A percentile compares a stretch with the other conserved stretches of the same genome.
Conservation (phyloP, 2,329 filamentous ascomycete species). For the Phoma sp. region DNA sequence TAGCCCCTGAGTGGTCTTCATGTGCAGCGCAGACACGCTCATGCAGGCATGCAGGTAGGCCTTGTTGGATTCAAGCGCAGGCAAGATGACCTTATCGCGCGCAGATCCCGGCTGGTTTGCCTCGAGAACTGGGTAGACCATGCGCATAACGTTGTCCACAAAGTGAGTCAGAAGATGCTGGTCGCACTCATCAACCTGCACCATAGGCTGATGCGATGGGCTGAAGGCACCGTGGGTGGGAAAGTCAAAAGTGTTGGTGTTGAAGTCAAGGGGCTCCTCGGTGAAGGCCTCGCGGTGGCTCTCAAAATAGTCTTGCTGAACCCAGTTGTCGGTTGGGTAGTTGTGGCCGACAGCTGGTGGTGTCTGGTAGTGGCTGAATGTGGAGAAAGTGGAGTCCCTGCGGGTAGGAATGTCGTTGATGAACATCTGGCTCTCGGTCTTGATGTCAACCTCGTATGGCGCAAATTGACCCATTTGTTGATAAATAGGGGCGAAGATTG, state of each 20-base stretch:
- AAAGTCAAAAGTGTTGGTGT: conserved; percentile 87
- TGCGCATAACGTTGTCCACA: conserved; percentile 81
- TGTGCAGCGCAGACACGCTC: conserved; percentile 89
- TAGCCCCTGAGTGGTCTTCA: conserved; percentile 76
- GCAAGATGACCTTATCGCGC: conserved; percentile 81
- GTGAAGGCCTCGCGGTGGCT: conserved; percentile 70
- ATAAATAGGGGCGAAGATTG: conserved; percentile 51
- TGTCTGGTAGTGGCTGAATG: conserved; percentile 87
- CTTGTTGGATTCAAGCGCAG: conserved; percentile 87
- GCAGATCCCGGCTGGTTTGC: conserved; percentile 85
- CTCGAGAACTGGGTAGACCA: conserved; percentile 91
- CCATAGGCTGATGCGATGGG: conserved; percentile 69
- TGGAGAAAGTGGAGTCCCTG: conserved; percentile 85
- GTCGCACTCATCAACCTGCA: conserved; percentile 87
- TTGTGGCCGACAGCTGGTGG: conserved; percentile 74
- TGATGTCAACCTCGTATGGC: conserved; percentile 93
- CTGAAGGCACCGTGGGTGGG: conserved; percentile 68
- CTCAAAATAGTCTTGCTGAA: conserved; percentile 73
- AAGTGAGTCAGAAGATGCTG: conserved; percentile 89
- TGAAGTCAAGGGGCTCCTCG: conserved; percentile 66
- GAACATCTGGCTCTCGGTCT: conserved; percentile 92
- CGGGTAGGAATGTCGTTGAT: conserved; percentile 88
- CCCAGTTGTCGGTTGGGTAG: conserved; percentile 72
- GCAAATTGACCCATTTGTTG: conserved; percentile 66
- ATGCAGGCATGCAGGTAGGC: conserved; percentile 95